A percentile compares a stretch with the other conserved stretches of the same genome.
These are phyloP conservation scores for Chenopodium suecicum DNA, from an alignment of 148 eudicot genomes.

Conservation along the genomic window DNA sequence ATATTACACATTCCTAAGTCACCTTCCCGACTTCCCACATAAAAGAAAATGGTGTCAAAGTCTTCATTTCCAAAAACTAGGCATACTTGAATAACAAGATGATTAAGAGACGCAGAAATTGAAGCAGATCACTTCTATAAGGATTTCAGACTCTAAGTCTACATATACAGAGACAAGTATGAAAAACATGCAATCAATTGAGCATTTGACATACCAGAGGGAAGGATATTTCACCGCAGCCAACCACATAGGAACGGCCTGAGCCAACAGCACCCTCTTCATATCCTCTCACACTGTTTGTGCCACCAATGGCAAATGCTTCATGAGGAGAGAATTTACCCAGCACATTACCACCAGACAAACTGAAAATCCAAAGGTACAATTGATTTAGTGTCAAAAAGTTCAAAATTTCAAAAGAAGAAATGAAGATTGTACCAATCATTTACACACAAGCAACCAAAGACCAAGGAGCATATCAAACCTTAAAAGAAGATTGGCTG, in stretches of 20 bases:
- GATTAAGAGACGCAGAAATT: not conserved
- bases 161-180: not conserved
- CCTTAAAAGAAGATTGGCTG: conserved; percentile 68
- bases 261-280: conserved; percentile 99
- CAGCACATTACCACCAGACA: conserved; percentile 89
- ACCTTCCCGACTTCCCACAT: not conserved
- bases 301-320: conserved; percentile 98
- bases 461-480: conserved; percentile 21
- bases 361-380: conserved; percentile 37
- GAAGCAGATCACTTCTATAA: not conserved
- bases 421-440: not conserved
- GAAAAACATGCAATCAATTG: not conserved
- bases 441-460: not conserved
- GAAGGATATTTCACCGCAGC: conserved; percentile 92
- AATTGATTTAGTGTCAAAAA: not conserved
- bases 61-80: not conserved
- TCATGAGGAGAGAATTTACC: conserved; percentile 98
- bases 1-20: too few relatives aligned
- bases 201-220: conserved; percentile 56
- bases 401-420: not conserved
- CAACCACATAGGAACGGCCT: conserved; percentile 82
- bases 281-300: conserved; percentile 96
- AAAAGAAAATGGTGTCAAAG: conserved; percentile 2
- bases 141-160: not conserved
- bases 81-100: not conserved